A percentile compares a stretch with the other conserved stretches of the same genome.
Conservation (phyloP, 495 filamentous ascomycete genomes). For the Aspergillus sclerotioniger region DNA sequence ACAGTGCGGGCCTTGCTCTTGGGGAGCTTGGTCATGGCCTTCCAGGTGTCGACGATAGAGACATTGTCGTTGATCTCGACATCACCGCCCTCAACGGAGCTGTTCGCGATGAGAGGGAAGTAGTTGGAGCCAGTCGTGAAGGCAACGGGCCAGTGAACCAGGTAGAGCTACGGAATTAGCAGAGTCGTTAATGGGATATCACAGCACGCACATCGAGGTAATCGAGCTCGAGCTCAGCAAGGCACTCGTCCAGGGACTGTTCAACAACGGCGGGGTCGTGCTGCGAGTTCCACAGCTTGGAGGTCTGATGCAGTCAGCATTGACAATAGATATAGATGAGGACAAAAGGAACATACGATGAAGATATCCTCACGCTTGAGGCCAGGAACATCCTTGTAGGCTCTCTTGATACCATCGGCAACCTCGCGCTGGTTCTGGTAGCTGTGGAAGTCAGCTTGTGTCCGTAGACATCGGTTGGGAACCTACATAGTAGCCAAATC, state of each 20-base stretch:
- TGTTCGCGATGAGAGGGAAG: constrained; percentile 44
- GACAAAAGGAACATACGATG: constrained; percentile 48
- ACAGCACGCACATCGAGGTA: constrained; percentile 43
- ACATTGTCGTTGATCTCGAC: constrained; percentile 43
- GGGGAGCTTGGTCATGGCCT: constrained; percentile 51
- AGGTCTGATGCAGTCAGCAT: constrained; percentile 31
- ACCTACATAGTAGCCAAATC: constrained; percentile 47
- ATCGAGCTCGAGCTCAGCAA: constrained; percentile 48
- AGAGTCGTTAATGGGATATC: neutral
- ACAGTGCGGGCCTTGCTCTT: constrained; percentile 50
- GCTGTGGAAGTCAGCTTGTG: constrained; percentile 46
- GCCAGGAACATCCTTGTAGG: constrained; percentile 45
- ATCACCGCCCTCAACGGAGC: constrained; percentile 38
- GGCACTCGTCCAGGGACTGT: constrained; percentile 44
- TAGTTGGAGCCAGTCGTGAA: constrained; percentile 42
- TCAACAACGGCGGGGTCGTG: constrained; percentile 47
- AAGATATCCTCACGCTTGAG: constrained; percentile 52
- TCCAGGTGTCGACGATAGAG: constrained; percentile 54
- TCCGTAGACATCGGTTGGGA: neutral
- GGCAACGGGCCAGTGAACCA: constrained; percentile 52
- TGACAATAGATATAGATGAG: neutral
- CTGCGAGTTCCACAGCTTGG: constrained; percentile 50
- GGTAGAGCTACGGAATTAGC: constrained; percentile 41
- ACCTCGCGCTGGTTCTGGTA: constrained; percentile 52
- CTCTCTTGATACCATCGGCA: constrained; percentile 45